A percentile compares a stretch with the other conserved stretches of the same genome.
phyloP scores from a whole-genome alignment of 306 rosid species.

The Vachellia pachyceras region DNA sequence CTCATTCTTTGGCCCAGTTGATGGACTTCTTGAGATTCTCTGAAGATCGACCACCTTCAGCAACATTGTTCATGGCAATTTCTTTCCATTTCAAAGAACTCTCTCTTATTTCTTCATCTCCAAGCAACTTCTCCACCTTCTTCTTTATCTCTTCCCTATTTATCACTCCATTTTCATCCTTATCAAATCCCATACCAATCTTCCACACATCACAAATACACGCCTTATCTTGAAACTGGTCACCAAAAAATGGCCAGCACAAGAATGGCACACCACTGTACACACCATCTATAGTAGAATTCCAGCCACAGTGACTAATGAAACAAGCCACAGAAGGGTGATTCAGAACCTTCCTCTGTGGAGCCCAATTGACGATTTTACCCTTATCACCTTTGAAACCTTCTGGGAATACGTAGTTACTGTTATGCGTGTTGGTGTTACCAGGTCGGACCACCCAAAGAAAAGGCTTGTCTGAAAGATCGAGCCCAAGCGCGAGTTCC shows the following conservation, averaged over 20 bases:
- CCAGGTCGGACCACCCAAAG: slow-evolving; percentile 1
- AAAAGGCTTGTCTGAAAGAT: neutral
- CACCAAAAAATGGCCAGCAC: neutral
- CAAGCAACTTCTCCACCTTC: too few relatives aligned
- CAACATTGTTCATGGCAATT: too few relatives aligned
- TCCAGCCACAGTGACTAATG: neutral
- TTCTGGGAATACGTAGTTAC: neutral
- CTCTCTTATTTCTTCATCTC: too few relatives aligned
- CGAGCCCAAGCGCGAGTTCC: neutral
- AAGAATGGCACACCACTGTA: neutral
- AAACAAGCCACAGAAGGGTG: neutral
- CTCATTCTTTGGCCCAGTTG: too few relatives aligned
- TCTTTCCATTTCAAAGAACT: too few relatives aligned
- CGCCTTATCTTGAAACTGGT: neutral
- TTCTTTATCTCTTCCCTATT: neutral
- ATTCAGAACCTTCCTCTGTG: neutral
- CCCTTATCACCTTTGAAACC: neutral
- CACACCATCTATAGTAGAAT: neutral
- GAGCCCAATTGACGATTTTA: neutral
- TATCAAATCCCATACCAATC: neutral
- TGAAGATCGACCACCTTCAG: too few relatives aligned
- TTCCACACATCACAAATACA: neutral
- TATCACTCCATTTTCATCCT: neutral
- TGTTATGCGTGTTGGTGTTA: neutral
- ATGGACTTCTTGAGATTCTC: too few relatives aligned